Evolutionary conservation across 2,329 filamentous ascomycete species (phyloP).

Genomic region (Colletotrichum destructivum): DNA sequence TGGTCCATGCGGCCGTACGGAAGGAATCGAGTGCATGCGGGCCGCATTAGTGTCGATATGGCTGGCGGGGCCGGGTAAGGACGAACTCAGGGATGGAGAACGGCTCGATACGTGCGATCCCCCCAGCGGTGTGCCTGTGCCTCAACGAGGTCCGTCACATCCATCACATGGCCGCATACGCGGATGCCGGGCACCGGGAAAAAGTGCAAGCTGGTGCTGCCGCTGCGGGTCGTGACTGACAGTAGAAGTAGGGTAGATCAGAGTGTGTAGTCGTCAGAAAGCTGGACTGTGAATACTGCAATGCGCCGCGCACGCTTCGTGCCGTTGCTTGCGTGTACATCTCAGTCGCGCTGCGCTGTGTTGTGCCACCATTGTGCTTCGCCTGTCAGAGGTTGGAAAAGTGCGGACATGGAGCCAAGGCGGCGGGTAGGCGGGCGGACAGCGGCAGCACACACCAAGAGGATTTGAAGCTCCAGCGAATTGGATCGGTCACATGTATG

Average conservation of each 20-base stretch:
- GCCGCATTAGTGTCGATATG: conserved; percentile 39
- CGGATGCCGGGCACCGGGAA: background rate
- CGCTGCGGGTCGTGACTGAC: background rate
- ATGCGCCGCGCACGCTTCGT: background rate
- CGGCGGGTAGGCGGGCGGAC: background rate
- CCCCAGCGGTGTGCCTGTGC: conserved; percentile 30
- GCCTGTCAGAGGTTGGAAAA: background rate
- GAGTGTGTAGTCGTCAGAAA: background rate
- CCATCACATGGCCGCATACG: conserved; percentile 10
- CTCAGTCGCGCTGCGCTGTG: background rate
- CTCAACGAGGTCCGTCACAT: conserved; percentile 7
- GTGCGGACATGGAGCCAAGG: background rate
- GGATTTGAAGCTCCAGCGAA: background rate
- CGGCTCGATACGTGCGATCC: background rate
- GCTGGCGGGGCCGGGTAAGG: conserved; percentile 17
- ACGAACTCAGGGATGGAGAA: background rate
- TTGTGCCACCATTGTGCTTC: background rate
- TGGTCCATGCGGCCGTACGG: conserved; percentile 39
- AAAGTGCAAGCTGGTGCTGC: background rate
- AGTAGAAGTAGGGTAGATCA: too few species aligned
- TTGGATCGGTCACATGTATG: background rate
- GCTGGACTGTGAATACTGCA: background rate
- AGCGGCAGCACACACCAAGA: background rate
- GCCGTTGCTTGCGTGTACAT: background rate
- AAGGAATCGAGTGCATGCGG: conserved; percentile 21